These are phyloP conservation scores for Xylaria scruposa DNA, from an alignment of 495 filamentous ascomycete species.

Conservation along the genomic window DNA sequence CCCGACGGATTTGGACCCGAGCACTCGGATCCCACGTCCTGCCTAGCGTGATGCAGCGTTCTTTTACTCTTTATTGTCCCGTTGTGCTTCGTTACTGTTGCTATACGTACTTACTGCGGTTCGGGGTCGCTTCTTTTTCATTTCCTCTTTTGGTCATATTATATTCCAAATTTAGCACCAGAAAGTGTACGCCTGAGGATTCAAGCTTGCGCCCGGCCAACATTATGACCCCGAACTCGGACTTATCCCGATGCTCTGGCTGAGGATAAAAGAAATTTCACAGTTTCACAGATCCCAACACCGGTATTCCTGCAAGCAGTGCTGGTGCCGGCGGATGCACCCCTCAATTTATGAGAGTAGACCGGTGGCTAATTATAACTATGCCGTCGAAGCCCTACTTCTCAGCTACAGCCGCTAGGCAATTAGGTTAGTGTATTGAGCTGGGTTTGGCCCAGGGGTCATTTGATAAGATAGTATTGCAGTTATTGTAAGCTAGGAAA, in stretches of 20 bases:
- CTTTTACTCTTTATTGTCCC: neutral
- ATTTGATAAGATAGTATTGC: neutral
- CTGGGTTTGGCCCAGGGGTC: neutral
- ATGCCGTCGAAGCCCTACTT: constrained; percentile 14
- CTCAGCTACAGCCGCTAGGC: constrained; percentile 21
- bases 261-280: constrained; percentile 2
- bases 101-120: neutral
- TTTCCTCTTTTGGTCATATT: neutral
- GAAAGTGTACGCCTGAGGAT: neutral
- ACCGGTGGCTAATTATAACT: constrained; percentile 9
- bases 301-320: neutral
- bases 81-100: constrained; percentile 6
- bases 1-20: constrained; percentile 15
- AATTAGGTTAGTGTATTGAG: neutral
- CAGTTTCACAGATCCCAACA: constrained; percentile 8
- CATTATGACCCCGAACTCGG: neutral
- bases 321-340: neutral
- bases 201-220: neutral
- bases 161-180: constrained; percentile 5
- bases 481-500: too few species aligned
- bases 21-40: constrained; percentile 21
- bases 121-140: neutral
- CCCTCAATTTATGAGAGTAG: constrained; percentile 5
- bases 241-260: neutral
- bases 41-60: neutral